phyloP scores from a whole-genome alignment of 305 asterid genomes.

The Galium porrigens region DNA sequence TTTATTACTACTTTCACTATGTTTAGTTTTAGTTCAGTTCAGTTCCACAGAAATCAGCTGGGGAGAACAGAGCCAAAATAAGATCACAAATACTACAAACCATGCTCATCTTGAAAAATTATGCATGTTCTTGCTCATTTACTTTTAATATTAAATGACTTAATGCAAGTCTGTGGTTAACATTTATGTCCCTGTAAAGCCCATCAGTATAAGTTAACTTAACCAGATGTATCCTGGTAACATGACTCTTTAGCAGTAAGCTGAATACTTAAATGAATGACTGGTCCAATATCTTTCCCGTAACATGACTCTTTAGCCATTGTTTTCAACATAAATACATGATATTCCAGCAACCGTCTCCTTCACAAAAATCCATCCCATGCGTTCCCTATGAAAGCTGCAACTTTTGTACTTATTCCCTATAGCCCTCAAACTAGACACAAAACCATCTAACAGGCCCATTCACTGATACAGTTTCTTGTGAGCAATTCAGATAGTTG shows the following conservation, averaged over 20 bases:
- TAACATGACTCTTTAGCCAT: background rate
- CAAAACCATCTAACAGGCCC: background rate
- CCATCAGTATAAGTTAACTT: background rate
- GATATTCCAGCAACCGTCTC: background rate
- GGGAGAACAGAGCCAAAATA: background rate
- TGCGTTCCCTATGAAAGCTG: background rate
- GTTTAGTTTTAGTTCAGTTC: background rate
- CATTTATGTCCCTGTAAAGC: background rate
- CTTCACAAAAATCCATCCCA: background rate
- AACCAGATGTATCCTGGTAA: background rate
- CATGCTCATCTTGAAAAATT: background rate
- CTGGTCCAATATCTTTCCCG: background rate
- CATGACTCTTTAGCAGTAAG: background rate
- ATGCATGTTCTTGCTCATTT: slow-evolving; percentile 3
- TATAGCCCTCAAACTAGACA: background rate
- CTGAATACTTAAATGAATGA: background rate
- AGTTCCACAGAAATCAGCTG: background rate
- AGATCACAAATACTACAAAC: background rate
- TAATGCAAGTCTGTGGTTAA: background rate
- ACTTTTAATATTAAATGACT: background rate
- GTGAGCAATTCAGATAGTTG: background rate
- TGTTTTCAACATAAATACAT: background rate
- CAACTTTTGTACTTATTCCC: background rate
- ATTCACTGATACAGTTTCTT: background rate
- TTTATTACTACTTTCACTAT: background rate